Evolutionary conservation across 1,139 yeast genomes (phyloP).

Genomic region (Suhomyces chickasaworum): DNA sequence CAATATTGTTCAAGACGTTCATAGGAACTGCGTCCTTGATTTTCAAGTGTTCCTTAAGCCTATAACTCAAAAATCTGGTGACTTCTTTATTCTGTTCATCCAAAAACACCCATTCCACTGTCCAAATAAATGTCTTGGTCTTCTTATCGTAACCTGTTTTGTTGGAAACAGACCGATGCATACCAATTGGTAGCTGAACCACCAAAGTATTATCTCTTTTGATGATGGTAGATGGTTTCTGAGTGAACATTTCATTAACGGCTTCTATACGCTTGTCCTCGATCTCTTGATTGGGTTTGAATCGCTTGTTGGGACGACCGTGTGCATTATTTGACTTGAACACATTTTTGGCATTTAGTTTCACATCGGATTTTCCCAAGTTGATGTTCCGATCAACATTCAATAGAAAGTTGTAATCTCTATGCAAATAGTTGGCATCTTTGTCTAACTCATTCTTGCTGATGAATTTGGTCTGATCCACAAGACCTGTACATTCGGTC

Average conservation of each 20-base stretch:
- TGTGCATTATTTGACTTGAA: conserved; percentile 33
- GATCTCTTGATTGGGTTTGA: conserved; percentile 22
- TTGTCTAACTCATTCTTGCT: conserved; percentile 42
- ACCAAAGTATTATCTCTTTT: conserved; percentile 44
- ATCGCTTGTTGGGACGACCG: conserved; percentile 26
- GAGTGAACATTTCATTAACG: conserved; percentile 28
- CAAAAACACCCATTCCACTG: conserved; percentile 70
- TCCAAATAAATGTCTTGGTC: conserved; percentile 69
- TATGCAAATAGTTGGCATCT: conserved; percentile 52
- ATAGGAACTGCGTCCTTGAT: conserved; percentile 45
- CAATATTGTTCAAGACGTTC: conserved; percentile 27
- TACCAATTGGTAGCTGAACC: conserved; percentile 65
- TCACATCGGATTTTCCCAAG: conserved; percentile 54
- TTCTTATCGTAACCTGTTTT: conserved; percentile 75
- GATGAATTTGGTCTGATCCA: conserved; percentile 64
- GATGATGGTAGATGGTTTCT: conserved; percentile 27
- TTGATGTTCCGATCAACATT: conserved; percentile 59
- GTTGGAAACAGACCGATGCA: conserved; percentile 68
- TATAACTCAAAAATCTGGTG: conserved; percentile 44
- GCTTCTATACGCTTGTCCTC: conserved; percentile 29
- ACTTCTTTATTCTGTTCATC: conserved; percentile 26
- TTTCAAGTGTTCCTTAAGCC: conserved; percentile 42
- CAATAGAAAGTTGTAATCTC: conserved; percentile 81
- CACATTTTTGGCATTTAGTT: conserved; percentile 35
- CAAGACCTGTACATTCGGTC: conserved; percentile 65